These are phyloP conservation scores for Emergomyces pasteurianus DNA, from an alignment of 2,329 filamentous ascomycete genomes.

Conservation along the genomic window DNA sequence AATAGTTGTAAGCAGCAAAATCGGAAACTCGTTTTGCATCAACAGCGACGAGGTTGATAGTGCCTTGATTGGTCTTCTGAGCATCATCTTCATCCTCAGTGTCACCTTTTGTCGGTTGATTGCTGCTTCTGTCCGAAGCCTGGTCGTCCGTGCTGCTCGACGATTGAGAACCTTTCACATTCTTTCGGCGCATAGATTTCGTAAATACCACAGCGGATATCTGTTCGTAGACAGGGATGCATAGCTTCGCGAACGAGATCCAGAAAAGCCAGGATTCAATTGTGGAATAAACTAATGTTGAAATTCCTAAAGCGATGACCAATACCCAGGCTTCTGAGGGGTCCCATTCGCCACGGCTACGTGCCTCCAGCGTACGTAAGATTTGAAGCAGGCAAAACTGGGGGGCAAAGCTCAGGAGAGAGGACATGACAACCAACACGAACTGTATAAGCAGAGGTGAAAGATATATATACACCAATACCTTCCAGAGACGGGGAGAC, in stretches of 20 bases:
- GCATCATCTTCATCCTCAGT: constrained; percentile 31
- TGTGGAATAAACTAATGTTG: constrained; percentile 45
- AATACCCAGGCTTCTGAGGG: constrained; percentile 52
- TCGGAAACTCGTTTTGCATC: constrained; percentile 58
- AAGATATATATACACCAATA: constrained; percentile 48
- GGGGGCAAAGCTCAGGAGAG: constrained; percentile 54
- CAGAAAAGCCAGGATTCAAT: constrained; percentile 56
- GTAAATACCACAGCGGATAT: constrained; percentile 62
- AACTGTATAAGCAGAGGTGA: constrained; percentile 47
- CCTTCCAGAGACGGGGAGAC: constrained; percentile 44
- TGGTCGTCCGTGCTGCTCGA: constrained; percentile 20
- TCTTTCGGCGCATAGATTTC: constrained; percentile 66
- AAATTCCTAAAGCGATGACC: constrained; percentile 51
- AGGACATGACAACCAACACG: constrained; percentile 41
- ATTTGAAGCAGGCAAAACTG: constrained; percentile 58
- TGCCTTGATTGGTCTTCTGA: constrained; percentile 54
- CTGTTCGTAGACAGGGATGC: constrained; percentile 56
- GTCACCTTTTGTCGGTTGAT: constrained; percentile 20
- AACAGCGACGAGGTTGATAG: constrained; percentile 68
- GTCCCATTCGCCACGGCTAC: constrained; percentile 35
- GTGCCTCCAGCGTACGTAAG: constrained; percentile 50
- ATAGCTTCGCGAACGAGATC: constrained; percentile 51
- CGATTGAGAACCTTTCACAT: constrained; percentile 50
- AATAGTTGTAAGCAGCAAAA: constrained; percentile 54
- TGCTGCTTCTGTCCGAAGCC: constrained; percentile 18